Evolutionary conservation across 129 eudicot genomes (phyloP).

Genomic region (Lactuca sativa): DNA sequence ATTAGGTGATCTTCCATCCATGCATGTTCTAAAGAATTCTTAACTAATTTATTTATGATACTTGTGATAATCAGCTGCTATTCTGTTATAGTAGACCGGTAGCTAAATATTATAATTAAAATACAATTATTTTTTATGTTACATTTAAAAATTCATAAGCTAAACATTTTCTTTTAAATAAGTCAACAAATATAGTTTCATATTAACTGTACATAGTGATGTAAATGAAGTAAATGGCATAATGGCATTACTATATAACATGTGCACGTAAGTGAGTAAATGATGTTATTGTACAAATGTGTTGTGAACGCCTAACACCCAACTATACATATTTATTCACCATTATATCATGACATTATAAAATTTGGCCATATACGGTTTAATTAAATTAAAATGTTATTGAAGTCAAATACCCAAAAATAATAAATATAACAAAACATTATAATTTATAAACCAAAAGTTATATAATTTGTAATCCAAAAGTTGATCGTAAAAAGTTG

Average conservation of each 20-base stretch:
- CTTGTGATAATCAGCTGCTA: background rate
- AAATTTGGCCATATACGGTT: background rate
- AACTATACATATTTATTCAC: conserved; percentile 14
- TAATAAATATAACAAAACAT: too few relatives aligned
- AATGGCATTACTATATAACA: conserved; percentile 5
- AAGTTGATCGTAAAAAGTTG: too few relatives aligned
- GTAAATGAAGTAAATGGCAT: conserved; percentile 12
- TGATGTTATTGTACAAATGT: conserved; percentile 8
- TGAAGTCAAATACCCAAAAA: too few relatives aligned
- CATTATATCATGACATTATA: background rate
- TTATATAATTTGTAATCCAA: too few relatives aligned
- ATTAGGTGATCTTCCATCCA: conserved; percentile 10
- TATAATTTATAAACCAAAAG: too few relatives aligned
- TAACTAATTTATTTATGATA: background rate
- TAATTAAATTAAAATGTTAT: too few relatives aligned
- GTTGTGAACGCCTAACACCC: conserved; percentile 21
- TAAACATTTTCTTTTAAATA: background rate
- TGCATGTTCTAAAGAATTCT: conserved; percentile 7
- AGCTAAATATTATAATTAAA: background rate
- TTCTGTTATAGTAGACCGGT: background rate
- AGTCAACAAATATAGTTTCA: background rate
- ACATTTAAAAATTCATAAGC: background rate
- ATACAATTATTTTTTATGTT: background rate
- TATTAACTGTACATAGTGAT: background rate
- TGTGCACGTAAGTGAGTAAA: conserved; percentile 15